Percentiles rank a stretch among this genome's conserved stretches.
phyloP scores from a whole-genome alignment of 2,329 filamentous ascomycete genomes.

The Epicoccum nigrum region DNA sequence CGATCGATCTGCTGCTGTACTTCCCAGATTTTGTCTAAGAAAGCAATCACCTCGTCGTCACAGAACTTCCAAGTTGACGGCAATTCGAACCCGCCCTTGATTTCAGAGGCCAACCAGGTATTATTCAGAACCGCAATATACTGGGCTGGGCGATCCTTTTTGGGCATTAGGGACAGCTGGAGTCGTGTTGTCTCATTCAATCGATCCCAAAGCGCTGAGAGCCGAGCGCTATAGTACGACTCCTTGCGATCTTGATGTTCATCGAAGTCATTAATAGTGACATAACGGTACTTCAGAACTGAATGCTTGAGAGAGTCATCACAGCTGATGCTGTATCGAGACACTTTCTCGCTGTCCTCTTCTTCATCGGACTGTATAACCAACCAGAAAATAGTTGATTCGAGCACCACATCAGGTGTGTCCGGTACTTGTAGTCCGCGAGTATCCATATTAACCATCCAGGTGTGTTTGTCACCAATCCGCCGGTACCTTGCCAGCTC shows the following conservation, averaged over 20 bases:
- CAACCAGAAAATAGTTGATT: not conserved
- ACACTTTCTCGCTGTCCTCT: too few species aligned
- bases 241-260: too few species aligned
- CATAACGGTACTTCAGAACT: not conserved
- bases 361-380: too few species aligned
- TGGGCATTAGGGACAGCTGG: not conserved
- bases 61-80: not conserved
- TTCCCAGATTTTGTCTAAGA: not conserved
- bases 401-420: not conserved
- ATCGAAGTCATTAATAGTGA: not conserved
- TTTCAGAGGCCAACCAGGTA: not conserved
- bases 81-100: not conserved
- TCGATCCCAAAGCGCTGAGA: not conserved
- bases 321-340: not conserved
- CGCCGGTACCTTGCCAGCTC: not conserved
- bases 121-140: not conserved
- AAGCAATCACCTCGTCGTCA: not conserved
- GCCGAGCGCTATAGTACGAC: not conserved
- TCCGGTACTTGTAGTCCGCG: not conserved
- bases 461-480: slow-evolving; percentile 12
- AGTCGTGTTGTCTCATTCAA: not conserved
- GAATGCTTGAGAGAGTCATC: not conserved
- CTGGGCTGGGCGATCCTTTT: not conserved
- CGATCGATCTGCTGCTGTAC: not conserved
- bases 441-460: slow-evolving; percentile 1